Percentiles rank a stretch among this genome's conserved stretches.
These are phyloP conservation scores for Lasiodiplodia theobromae DNA, from an alignment of 2,329 filamentous ascomycete genomes.

Conservation along the genomic window DNA sequence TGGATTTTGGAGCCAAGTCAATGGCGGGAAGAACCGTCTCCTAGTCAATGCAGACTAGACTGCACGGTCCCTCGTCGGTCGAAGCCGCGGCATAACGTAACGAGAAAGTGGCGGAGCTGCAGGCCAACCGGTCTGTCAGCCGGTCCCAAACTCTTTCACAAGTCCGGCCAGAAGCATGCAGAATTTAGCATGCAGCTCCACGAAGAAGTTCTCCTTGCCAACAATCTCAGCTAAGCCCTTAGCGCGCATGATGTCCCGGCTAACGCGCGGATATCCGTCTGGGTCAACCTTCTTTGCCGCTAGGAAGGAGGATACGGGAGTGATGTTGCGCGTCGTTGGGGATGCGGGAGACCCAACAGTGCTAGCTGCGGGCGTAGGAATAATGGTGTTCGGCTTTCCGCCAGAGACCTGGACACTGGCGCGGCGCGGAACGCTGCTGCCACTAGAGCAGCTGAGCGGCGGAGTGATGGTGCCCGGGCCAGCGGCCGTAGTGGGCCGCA, in stretches of 20 bases:
- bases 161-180: conserved; percentile 47
- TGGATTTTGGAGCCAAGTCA: background rate
- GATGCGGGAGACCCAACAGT: conserved; percentile 42
- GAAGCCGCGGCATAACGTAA: conserved; percentile 26
- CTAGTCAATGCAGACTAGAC: conserved; percentile 9
- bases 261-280: conserved; percentile 61
- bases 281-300: conserved; percentile 63
- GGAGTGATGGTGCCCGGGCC: conserved; percentile 38
- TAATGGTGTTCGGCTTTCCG: conserved; percentile 10
- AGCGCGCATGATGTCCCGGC: conserved; percentile 59
- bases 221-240: conserved; percentile 66
- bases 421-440: conserved; percentile 33
- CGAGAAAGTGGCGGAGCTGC: conserved; percentile 11
- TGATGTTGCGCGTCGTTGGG: conserved; percentile 53
- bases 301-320: conserved; percentile 65
- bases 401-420: conserved; percentile 23
- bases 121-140: conserved; percentile 10
- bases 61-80: conserved; percentile 22
- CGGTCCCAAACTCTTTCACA: conserved; percentile 47
- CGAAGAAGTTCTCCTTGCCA: conserved; percentile 65
- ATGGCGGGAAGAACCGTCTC: conserved; percentile 28
- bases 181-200: conserved; percentile 63
- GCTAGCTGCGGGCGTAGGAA: conserved; percentile 30
- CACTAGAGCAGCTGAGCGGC: conserved; percentile 36
- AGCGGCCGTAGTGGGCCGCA: conserved; percentile 38